Base-by-base conservation (phyloP, 768 basidiomycete genomes). In the Rhodotorula taiwanensis region DNA sequence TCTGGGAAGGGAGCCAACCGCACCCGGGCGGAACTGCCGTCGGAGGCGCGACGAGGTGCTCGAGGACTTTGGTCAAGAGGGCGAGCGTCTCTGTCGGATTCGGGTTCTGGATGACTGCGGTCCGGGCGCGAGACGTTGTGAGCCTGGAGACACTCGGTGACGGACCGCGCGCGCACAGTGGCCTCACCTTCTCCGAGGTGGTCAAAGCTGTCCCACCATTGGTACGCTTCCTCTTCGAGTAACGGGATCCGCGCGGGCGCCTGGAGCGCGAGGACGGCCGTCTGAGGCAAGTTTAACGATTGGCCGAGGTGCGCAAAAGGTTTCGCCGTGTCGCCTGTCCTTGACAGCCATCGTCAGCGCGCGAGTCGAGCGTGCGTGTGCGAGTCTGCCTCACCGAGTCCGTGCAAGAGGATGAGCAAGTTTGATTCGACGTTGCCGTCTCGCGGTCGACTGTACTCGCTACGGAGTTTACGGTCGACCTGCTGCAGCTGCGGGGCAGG, bases 351-450 rank as follows among this genome's bases (percentile, higher is more conserved):
- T n/a, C n/a, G n/a, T n/a, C n/a, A n/a, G n/a, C n/a, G n/a, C n/a
- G n/a, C 10, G 36, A 39, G 36, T 39, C 16, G 36, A 39, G 9
- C 10, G 36, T 9, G 36, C 36, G 54, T 34, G 5, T 13, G 25
- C 54, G 56, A 47, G 41, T 33, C 6, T 10, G 49, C 2, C 81
- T 59, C 66, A 89, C 90, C 90, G 30, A 93, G 81, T 0, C 91
- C 91, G 66, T 94, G 91, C 13, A 94, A 78, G 36, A 94, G 79
- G 62, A 94, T 80, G 28, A 94, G 76, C 23, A 93, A 76, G 74
- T 93, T 93, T 74, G 89, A 86, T 70, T 93, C 89, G 14, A 83
- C n/a, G n/a, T n/a, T 86, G 48, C 88, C 88, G 74, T 92, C 88
- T 62, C 84, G 80, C 64, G 88, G 89, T 20, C 88, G 79, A 9